These are phyloP conservation scores for Nakaseomyces kungkrabaensis DNA, from an alignment of 1,139 yeast species.

Conservation along the genomic window DNA sequence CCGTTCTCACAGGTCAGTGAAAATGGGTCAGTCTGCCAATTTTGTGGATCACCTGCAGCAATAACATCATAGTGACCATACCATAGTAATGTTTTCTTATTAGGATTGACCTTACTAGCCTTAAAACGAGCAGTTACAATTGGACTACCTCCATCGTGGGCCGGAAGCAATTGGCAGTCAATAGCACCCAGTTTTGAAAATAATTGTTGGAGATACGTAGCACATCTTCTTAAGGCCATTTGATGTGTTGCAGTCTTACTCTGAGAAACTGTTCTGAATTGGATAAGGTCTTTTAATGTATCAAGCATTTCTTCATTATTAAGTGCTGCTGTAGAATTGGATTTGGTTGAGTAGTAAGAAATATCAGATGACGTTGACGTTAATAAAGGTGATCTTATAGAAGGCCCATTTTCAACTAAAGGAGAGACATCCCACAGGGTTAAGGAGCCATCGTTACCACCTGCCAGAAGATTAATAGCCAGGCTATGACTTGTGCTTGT, in stretches of 20 bases:
- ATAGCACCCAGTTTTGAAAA: slow-evolving; percentile 64
- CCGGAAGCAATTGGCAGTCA: slow-evolving; percentile 59
- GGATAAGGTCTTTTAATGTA: slow-evolving; percentile 51
- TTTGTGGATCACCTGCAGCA: slow-evolving; percentile 46
- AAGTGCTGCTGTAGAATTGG: slow-evolving; percentile 9
- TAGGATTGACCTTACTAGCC: slow-evolving; percentile 29
- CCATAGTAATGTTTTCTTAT: slow-evolving; percentile 51
- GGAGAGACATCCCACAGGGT: slow-evolving; percentile 42
- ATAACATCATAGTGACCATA: slow-evolving; percentile 97
- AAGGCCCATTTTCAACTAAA: slow-evolving; percentile 1
- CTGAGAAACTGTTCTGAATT: slow-evolving; percentile 70
- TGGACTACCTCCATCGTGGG: slow-evolving; percentile 65
- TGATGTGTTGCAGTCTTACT: slow-evolving; percentile 42
- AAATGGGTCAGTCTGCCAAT: slow-evolving; percentile 79
- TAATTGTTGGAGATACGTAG: slow-evolving; percentile 57
- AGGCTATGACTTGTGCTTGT: slow-evolving; percentile 12
- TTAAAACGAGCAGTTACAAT: slow-evolving; percentile 67
- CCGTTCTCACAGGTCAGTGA: slow-evolving; percentile 69
- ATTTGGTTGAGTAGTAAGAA: slow-evolving; percentile 1
- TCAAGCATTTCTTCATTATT: slow-evolving; percentile 55
- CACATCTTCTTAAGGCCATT: slow-evolving; percentile 82
- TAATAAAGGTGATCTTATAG: not conserved
- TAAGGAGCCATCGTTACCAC: slow-evolving; percentile 52
- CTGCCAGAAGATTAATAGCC: slow-evolving; percentile 37
- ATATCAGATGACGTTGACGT: not conserved